Percentiles rank a stretch among this genome's conserved stretches.
Evolutionary conservation across 192 early-diverging fungal species (phyloP).

Genomic region (Powellomyces hirtus): DNA sequence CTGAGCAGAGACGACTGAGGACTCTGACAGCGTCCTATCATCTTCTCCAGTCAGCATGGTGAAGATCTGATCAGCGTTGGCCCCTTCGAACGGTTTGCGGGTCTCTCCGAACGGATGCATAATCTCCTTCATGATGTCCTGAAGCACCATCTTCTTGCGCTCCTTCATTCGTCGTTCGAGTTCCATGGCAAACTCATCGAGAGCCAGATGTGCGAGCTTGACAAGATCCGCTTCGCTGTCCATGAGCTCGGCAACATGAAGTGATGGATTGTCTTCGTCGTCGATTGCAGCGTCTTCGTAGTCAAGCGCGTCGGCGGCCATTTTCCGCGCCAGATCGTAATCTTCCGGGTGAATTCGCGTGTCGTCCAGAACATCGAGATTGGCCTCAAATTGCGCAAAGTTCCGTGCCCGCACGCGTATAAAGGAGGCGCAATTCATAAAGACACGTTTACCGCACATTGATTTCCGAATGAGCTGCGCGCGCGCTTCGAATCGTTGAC

Average conservation of each 20-base stretch:
- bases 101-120: constrained; percentile 77
- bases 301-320: constrained; percentile 93
- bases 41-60: constrained; percentile 85
- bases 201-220: constrained; percentile 74
- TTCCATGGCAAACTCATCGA: constrained; percentile 89
- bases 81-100: constrained; percentile 58
- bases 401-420: constrained; percentile 70
- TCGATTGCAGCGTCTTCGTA: constrained; percentile 63
- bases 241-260: constrained; percentile 78
- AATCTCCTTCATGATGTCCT: constrained; percentile 85
- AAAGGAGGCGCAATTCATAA: constrained; percentile 93
- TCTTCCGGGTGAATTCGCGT: constrained; percentile 95
- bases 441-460: constrained; percentile 66
- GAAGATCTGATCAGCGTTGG: constrained; percentile 63
- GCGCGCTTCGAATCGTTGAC: constrained; percentile 57
- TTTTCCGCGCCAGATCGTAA: constrained; percentile 93
- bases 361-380: constrained; percentile 80
- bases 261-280: constrained; percentile 70
- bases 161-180: constrained; percentile 70
- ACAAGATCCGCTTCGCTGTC: constrained; percentile 65
- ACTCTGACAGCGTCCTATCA: constrained; percentile 63
- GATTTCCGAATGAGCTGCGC: constrained; percentile 67
- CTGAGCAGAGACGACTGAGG: constrained; percentile 65
- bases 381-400: constrained; percentile 40
- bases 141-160: constrained; percentile 72